A percentile compares a stretch with the other conserved stretches of the same genome.
phyloP scores from a whole-genome alignment of 2,329 filamentous ascomycete genomes.

The Rutstroemia sp. region DNA sequence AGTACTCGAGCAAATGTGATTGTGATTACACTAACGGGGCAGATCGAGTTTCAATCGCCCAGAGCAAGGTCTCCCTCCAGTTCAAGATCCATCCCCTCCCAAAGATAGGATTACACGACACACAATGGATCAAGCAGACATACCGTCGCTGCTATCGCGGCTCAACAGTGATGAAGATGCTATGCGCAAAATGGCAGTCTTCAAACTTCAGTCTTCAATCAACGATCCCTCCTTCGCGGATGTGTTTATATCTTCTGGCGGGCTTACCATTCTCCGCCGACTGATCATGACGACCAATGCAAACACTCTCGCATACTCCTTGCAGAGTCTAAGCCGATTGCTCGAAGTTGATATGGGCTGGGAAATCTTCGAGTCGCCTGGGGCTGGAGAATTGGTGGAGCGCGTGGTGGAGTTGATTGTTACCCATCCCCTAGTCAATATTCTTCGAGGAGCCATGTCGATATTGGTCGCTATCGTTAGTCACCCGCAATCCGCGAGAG shows the following conservation, averaged over 20 bases:
- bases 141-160: slow-evolving; percentile 56
- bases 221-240: slow-evolving; percentile 95
- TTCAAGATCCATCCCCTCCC: not conserved
- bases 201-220: slow-evolving; percentile 93
- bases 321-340: slow-evolving; percentile 80
- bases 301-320: slow-evolving; percentile 91
- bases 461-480: slow-evolving; percentile 91
- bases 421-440: slow-evolving; percentile 92
- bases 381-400: slow-evolving; percentile 60
- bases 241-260: slow-evolving; percentile 86
- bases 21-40: not conserved
- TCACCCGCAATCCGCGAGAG: slow-evolving; percentile 57
- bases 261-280: slow-evolving; percentile 71
- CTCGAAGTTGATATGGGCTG: slow-evolving; percentile 97
- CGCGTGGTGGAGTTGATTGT: slow-evolving; percentile 87
- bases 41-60: slow-evolving; percentile 1
- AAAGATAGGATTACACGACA: not conserved
- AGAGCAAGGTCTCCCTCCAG: not conserved
- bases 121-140: slow-evolving; percentile 56
- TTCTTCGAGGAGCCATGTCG: slow-evolving; percentile 91
- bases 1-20: slow-evolving; percentile 2
- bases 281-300: slow-evolving; percentile 80
- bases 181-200: slow-evolving; percentile 95
- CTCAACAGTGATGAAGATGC: slow-evolving; percentile 73
- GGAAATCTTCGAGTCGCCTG: slow-evolving; percentile 68